Conservation (phyloP, 805 yeast genomes). For the Ogataea angusta region DNA sequence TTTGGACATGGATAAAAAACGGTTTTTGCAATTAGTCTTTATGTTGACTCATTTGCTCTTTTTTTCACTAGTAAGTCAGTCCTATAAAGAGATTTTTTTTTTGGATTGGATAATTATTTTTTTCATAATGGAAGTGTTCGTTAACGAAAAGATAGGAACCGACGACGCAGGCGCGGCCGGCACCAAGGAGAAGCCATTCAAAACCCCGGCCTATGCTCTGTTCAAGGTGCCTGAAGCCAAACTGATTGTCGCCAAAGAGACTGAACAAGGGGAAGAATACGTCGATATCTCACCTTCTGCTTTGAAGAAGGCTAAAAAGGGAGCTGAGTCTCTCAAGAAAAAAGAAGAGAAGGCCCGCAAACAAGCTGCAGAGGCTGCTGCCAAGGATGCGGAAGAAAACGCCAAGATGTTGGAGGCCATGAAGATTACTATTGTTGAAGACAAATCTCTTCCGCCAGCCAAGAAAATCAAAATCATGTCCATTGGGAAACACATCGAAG, state of each 20-base stretch:
- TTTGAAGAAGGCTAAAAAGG: constrained; percentile 93
- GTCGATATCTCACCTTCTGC: constrained; percentile 86
- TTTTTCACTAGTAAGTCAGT: too few relatives aligned
- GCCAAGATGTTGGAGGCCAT: constrained; percentile 75
- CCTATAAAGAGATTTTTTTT: too few relatives aligned
- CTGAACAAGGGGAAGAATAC: constrained; percentile 53
- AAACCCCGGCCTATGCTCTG: constrained; percentile 81
- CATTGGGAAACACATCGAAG: constrained; percentile 52
- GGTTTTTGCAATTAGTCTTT: not conserved
- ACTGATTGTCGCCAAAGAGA: constrained; percentile 57
- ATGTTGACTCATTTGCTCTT: not conserved
- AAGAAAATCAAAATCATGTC: constrained; percentile 59
- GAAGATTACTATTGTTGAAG: constrained; percentile 73
- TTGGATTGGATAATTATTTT: not conserved
- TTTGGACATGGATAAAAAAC: constrained; percentile 1
- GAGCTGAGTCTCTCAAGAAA: constrained; percentile 87
- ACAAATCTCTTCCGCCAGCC: constrained; percentile 69
- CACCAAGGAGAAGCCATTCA: constrained; percentile 64
- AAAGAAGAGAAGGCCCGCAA: constrained; percentile 66
- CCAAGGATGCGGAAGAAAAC: constrained; percentile 66
- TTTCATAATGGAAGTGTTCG: constrained; percentile 43
- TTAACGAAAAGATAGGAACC: constrained; percentile 69
- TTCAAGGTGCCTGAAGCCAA: constrained; percentile 46
- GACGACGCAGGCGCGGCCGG: constrained; percentile 64
- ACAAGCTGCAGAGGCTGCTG: constrained; percentile 48